These are phyloP conservation scores for Solanum hybrid DNA, from an alignment of 305 asterid species.

Conservation along the genomic window DNA sequence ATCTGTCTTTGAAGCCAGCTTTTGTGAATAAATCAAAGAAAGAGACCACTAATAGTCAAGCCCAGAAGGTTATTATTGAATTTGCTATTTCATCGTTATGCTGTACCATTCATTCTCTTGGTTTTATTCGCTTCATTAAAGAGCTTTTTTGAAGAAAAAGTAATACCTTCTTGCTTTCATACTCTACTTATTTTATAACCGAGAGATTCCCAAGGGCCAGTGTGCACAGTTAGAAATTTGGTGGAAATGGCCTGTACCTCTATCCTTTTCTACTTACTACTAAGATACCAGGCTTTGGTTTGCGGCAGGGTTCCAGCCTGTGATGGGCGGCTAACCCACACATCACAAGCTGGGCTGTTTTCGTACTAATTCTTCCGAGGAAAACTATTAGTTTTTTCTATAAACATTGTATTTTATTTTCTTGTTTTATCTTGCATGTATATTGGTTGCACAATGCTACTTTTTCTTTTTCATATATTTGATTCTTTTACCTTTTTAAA, in stretches of 20 bases:
- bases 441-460: neutral
- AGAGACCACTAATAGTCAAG: constrained; percentile 24
- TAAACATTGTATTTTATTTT: neutral
- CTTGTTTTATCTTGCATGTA: neutral
- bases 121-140: neutral
- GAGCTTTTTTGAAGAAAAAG: neutral
- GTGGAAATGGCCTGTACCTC: neutral
- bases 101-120: neutral
- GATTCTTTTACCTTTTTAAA: neutral
- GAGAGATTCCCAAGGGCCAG: neutral
- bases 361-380: neutral
- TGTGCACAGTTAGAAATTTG: neutral
- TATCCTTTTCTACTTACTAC: neutral
- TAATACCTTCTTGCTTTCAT: neutral
- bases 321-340: neutral
- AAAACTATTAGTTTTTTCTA: neutral
- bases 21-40: constrained; percentile 35
- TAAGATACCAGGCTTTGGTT: neutral
- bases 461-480: neutral
- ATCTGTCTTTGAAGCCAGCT: constrained; percentile 73
- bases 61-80: constrained; percentile 43
- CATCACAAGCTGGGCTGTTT: neutral
- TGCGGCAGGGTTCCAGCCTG: neutral
- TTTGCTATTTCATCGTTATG: neutral
- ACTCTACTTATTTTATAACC: neutral